A percentile compares a stretch with the other conserved stretches of the same genome.
phyloP scores from a whole-genome alignment of 2,329 filamentous ascomycete species.

The Cytospora leucostoma region DNA sequence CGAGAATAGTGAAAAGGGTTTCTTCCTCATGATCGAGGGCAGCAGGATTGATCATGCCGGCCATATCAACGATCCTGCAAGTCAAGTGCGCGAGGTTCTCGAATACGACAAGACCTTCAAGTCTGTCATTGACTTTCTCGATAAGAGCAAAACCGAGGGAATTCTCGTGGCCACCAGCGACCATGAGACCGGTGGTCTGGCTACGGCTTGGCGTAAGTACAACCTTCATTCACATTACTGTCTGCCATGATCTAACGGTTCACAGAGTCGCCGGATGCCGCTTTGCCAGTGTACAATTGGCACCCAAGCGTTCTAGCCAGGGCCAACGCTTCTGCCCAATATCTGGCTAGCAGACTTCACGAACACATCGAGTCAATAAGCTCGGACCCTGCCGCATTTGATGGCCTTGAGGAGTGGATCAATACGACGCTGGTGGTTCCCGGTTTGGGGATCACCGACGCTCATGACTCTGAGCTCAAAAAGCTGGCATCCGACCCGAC shows the following conservation, averaged over 20 bases:
- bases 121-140: conserved; percentile 81
- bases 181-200: conserved; percentile 91
- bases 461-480: conserved; percentile 69
- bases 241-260: conserved; percentile 4
- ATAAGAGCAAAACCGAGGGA: conserved; percentile 70
- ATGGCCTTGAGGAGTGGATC: conserved; percentile 64
- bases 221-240: background rate
- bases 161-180: conserved; percentile 90
- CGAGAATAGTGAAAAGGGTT: conserved; percentile 81
- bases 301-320: conserved; percentile 75
- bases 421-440: conserved; percentile 65
- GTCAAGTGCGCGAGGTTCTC: conserved; percentile 89
- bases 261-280: conserved; percentile 30
- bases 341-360: conserved; percentile 64
- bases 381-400: conserved; percentile 32
- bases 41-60: conserved; percentile 95
- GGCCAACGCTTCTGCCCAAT: conserved; percentile 76
- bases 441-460: conserved; percentile 77
- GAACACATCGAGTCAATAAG: conserved; percentile 53
- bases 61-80: conserved; percentile 79
- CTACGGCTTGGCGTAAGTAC: conserved; percentile 71
- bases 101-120: conserved; percentile 89
- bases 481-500: conserved; percentile 61
- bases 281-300: conserved; percentile 69
- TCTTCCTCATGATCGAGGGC: conserved; percentile 98